These are phyloP conservation scores for Ceriops zippeliana DNA, from an alignment of 345 rosid species.

Conservation along the genomic window DNA sequence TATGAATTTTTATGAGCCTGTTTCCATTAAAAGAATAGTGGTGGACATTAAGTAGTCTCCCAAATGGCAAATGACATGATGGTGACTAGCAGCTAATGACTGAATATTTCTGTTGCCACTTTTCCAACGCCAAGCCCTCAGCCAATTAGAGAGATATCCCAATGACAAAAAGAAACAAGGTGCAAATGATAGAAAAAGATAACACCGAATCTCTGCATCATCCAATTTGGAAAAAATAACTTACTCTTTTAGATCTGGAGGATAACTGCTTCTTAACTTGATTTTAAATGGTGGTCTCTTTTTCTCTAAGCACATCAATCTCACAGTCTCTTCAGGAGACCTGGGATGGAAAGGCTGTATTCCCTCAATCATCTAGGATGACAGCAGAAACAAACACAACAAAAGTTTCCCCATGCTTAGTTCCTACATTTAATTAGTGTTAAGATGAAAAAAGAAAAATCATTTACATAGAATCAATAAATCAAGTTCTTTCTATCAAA, in stretches of 20 bases:
- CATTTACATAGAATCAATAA: neutral
- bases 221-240: conserved; percentile 20
- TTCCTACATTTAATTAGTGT: neutral
- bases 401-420: neutral
- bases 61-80: too few relatives aligned
- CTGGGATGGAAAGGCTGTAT: conserved; percentile 68
- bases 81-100: too few relatives aligned
- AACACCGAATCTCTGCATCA: neutral
- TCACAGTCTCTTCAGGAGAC: conserved; percentile 61
- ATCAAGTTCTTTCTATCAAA: neutral
- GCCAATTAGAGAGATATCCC: too few relatives aligned
- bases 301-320: conserved; percentile 61
- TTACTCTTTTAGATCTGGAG: conserved; percentile 83
- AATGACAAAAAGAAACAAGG: neutral
- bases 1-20: neutral
- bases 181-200: neutral
- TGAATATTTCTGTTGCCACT: too few relatives aligned
- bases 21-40: neutral
- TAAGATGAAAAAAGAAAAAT: neutral
- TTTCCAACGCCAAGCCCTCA: too few relatives aligned
- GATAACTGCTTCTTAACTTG: conserved; percentile 55
- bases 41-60: too few relatives aligned
- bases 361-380: conserved; percentile 80
- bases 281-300: conserved; percentile 65
- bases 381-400: conserved; percentile 15